These are phyloP conservation scores for Coniophora puteana DNA, from an alignment of 1,284 basidiomycete species.

Conservation along the genomic window DNA sequence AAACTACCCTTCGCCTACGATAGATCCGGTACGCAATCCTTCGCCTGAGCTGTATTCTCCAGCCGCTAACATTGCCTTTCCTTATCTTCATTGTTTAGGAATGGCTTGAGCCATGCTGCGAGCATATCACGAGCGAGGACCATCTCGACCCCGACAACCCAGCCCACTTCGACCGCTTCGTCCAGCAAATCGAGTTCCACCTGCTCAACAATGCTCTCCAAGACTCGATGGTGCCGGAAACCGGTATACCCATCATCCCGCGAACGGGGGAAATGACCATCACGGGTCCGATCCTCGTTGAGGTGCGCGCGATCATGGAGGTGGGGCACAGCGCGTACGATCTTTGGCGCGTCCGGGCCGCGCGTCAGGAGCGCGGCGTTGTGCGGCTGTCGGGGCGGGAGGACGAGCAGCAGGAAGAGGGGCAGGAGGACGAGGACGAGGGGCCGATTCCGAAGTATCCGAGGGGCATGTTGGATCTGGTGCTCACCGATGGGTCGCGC, in stretches of 20 bases:
- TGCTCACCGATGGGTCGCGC: slow-evolving; percentile 63
- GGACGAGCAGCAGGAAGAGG: slow-evolving; percentile 36
- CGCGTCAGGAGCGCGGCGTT: slow-evolving; percentile 58
- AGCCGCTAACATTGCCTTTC: slow-evolving; percentile 1
- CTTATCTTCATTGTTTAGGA: too few species aligned
- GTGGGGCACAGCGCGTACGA: slow-evolving; percentile 70
- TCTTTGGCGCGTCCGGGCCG: slow-evolving; percentile 58
- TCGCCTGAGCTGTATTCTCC: background rate
- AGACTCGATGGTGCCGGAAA: slow-evolving; percentile 64
- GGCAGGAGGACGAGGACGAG: slow-evolving; percentile 58
- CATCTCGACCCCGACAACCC: slow-evolving; percentile 36
- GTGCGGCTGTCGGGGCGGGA: slow-evolving; percentile 40
- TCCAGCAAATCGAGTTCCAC: slow-evolving; percentile 53
- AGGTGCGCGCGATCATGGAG: slow-evolving; percentile 71
- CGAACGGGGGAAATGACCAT: too few species aligned
- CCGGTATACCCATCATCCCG: slow-evolving; percentile 74
- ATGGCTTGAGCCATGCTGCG: slow-evolving; percentile 70
- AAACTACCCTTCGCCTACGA: slow-evolving; percentile 48
- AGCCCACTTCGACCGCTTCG: slow-evolving; percentile 43
- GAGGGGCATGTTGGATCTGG: slow-evolving; percentile 62
- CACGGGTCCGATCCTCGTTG: slow-evolving; percentile 54
- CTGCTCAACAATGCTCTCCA: slow-evolving; percentile 66
- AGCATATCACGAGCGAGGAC: slow-evolving; percentile 54
- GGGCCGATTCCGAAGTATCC: slow-evolving; percentile 73
- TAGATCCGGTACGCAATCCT: slow-evolving; percentile 44